Conservation (phyloP, 768 basidiomycete species). For the Hysterangium stoloniferum region DNA sequence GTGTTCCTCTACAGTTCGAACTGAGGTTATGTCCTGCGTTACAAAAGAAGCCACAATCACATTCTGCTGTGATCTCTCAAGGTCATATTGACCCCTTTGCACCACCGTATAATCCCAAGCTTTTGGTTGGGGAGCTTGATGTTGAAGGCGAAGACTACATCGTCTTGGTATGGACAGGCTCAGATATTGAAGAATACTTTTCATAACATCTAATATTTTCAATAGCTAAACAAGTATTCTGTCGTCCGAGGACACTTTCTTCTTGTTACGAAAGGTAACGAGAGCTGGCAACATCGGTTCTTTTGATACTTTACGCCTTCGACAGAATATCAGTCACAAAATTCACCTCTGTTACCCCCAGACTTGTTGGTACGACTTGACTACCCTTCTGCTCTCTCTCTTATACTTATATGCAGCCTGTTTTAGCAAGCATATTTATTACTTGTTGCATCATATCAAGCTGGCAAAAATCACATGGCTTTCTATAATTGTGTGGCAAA, state of each 20-base stretch:
- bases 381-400: background rate
- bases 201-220: background rate
- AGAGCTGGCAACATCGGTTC: background rate
- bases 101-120: conserved; percentile 75
- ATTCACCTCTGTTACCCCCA: conserved; percentile 67
- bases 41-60: conserved; percentile 62
- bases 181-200: background rate
- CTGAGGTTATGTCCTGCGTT: conserved; percentile 80
- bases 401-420: background rate
- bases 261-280: conserved; percentile 75
- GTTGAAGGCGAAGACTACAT: conserved; percentile 59
- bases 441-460: conserved; percentile 57
- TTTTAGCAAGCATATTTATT: conserved; percentile 55
- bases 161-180: conserved; percentile 43
- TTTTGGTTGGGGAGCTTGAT: conserved; percentile 68
- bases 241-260: conserved; percentile 81
- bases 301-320: background rate
- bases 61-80: conserved; percentile 29
- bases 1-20: conserved; percentile 56
- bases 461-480: conserved; percentile 56
- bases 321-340: conserved; percentile 68
- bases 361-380: conserved; percentile 56
- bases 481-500: conserved; percentile 80
- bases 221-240: conserved; percentile 79
- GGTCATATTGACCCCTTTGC: conserved; percentile 52